A percentile compares a stretch with the other conserved stretches of the same genome.
phyloP scores from a whole-genome alignment of 2,329 filamentous ascomycete species.

The Botryotinia globosa region DNA sequence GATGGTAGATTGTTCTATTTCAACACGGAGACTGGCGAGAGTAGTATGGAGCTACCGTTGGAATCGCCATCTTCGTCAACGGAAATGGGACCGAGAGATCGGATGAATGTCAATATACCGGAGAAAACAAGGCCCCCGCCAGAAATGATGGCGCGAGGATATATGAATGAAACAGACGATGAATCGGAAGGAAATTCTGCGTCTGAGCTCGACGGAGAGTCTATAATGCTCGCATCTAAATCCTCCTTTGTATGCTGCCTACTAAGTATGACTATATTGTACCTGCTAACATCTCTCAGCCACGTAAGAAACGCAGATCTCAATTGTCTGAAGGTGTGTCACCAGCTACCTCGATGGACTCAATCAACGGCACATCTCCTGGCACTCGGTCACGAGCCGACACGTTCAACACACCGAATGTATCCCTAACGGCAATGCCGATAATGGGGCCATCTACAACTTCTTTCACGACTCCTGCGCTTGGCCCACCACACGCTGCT shows the following conservation, averaged over 20 bases:
- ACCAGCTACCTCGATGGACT: slow-evolving; percentile 87
- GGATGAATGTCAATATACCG: slow-evolving; percentile 83
- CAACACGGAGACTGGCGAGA: slow-evolving; percentile 95
- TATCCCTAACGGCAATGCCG: slow-evolving; percentile 44
- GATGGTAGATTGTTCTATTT: slow-evolving; percentile 96
- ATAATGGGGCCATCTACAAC: slow-evolving; percentile 42
- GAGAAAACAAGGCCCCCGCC: slow-evolving; percentile 86
- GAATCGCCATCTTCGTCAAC: slow-evolving; percentile 79
- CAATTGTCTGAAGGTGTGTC: slow-evolving; percentile 64
- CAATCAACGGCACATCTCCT: slow-evolving; percentile 69
- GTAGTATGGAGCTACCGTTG: slow-evolving; percentile 88
- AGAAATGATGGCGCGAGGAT: slow-evolving; percentile 84
- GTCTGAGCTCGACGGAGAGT: slow-evolving; percentile 78
- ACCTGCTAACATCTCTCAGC: slow-evolving; percentile 42
- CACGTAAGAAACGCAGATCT: slow-evolving; percentile 63
- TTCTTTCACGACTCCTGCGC: slow-evolving; percentile 54
- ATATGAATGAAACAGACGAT: slow-evolving; percentile 81
- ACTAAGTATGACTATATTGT: slow-evolving; percentile 10
- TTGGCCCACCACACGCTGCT: slow-evolving; percentile 41
- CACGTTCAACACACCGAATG: slow-evolving; percentile 49
- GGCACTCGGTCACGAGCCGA: slow-evolving; percentile 57
- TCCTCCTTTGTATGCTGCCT: slow-evolving; percentile 60
- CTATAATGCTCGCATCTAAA: slow-evolving; percentile 65
- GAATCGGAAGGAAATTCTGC: slow-evolving; percentile 83
- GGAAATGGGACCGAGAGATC: slow-evolving; percentile 83